A percentile compares a stretch with the other conserved stretches of the same genome.
Conservation (phyloP, 1,139 yeast genomes). For the Geotrichum candidum region DNA sequence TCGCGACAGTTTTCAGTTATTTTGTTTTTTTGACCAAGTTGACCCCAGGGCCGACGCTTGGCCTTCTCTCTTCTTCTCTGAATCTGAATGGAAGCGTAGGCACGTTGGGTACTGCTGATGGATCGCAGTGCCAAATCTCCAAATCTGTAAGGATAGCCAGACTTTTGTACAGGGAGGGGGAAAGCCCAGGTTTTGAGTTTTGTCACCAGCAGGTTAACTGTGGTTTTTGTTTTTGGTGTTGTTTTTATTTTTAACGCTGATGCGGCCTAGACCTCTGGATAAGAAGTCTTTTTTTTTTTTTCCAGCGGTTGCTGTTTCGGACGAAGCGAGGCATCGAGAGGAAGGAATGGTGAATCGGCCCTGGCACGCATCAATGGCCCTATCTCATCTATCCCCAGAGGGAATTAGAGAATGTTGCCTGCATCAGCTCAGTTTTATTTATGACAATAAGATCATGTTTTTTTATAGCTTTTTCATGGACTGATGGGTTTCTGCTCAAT, state of each 20-base stretch:
- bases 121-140: not conserved
- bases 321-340: not conserved
- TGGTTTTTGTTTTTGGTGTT: too few species aligned
- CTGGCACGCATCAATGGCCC: not conserved
- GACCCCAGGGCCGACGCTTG: not conserved
- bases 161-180: not conserved
- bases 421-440: not conserved
- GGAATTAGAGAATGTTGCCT: not conserved
- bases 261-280: too few species aligned
- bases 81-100: not conserved
- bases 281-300: too few species aligned
- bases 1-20: too few species aligned
- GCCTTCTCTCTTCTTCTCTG: too few species aligned
- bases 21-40: too few species aligned
- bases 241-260: not conserved
- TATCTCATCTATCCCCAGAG: not conserved
- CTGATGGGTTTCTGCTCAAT: too few species aligned
- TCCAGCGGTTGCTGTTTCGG: not conserved
- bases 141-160: not conserved
- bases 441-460: not conserved
- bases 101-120: not conserved
- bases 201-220: too few species aligned
- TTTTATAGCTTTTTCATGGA: not conserved
- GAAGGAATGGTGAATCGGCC: not conserved
- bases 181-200: not conserved